Base-by-base conservation (phyloP, 768 basidiomycete species). In the Rhodotorula toruloides region DNA sequence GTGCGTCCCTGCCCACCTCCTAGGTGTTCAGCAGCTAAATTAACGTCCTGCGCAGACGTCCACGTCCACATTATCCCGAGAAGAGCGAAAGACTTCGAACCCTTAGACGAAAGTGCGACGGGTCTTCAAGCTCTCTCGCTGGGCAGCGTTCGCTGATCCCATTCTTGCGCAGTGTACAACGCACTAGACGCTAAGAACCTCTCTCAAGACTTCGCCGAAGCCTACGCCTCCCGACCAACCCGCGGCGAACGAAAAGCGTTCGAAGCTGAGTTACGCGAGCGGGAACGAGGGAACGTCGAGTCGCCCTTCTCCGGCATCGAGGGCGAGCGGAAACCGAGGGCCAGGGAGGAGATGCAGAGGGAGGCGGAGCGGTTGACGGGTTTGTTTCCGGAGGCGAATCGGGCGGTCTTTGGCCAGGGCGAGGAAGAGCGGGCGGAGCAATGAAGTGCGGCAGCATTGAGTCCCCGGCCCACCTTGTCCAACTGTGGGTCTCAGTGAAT, bases 41-140 rank as follows among this genome's bases (percentile, higher is more conserved):
- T 14, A 48, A 21, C 73, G 91, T 89, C 10, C 84, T 91, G n/a
- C 85, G 17, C 90, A 2, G 96, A 98, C 75, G 90, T 97, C n/a
- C 96, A 99, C 78, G 87, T 75, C 72, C 96, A 99, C 76, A 78
- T 98, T 36, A 79, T 99, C 9, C 96, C 96, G 29, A 85, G 94
- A 4, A 86, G 86, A 74, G 79, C 82, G 39, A 80, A 73, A 34
- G 80, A 80, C 56, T 80, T 79, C 22, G 79, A 79, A 10, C 71
- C 78, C 25, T 77, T 79, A 54, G 81, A 81, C 64, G 59, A 71
- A 29, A 67, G 66, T 67, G 40, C 29, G 76, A 56, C 27, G 31
- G 7, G 27, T 5, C 36, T 12, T 25, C 31, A 4, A n/a, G 13
- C 27, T 17, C 39, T 9, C 14, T 50, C 46, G 34, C 34, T 11